Evolutionary conservation across 2,329 filamentous ascomycete genomes (phyloP), one percentile per base, ranked within the genome.

Genomic region (Bipolaris sorokiniana): DNA sequence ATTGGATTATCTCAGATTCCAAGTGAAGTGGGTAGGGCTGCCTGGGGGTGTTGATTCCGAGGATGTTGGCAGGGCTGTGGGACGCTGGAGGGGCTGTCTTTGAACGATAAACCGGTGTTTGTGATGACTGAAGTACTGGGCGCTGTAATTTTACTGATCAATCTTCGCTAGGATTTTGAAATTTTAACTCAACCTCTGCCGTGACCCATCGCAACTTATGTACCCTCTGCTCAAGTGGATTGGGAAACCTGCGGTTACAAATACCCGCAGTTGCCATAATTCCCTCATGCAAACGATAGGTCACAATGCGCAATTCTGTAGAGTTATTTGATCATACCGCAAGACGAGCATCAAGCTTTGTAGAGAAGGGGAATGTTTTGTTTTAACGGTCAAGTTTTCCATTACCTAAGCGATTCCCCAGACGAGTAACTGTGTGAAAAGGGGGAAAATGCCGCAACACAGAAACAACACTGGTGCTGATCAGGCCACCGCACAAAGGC

Each of bases 401-500:
- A 38, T 48, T 48, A 48, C 46, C 46, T 48, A 48, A 48, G 34
- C 20, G 36, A 26, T 38, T 48, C 16, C 46, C 15, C 1, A 11
- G 23, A 38, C 5, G 15, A 16, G 46, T 11, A 48, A 26, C 38
- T 38, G 13, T 9, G 22, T n/a, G 15, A 37, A 15, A 38, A 33
- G 16, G 22, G 33, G 46, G 34, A 48, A 48, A 48, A 48, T 48
- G 46, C 46, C 46, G 33, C 46, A 48, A 28, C 16, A 7, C 26
- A 46, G 26, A 16, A 20, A 13, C 13, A 11, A 16, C 5, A 11
- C 18, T 33, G n/a, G 6, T 22, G n/a, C 7, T 33, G 4, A 3
- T 18, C 37, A 16, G 10, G 37, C 37, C n/a, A 18, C 37, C n/a
- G 6, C 1, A 18, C n/a, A 18, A 38, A 38, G 7, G 9, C 36